phyloP scores from a whole-genome alignment of 352 stramenopile genomes.

The Stramenopiles sp. region DNA sequence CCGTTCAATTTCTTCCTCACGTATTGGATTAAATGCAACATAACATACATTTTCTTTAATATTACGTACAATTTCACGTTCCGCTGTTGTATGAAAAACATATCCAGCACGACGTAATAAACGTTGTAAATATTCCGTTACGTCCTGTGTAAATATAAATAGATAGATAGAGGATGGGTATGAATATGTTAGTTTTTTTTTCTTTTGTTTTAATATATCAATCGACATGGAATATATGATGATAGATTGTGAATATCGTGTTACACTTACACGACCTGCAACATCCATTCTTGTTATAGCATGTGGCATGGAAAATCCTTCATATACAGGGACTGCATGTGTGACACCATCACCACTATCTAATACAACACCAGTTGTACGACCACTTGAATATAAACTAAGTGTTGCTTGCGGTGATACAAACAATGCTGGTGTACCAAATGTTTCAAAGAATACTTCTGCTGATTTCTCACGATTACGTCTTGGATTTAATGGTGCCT shows the following conservation, averaged over 20 bases:
- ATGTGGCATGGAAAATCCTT: slow-evolving; percentile 35
- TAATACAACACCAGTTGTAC: slow-evolving; percentile 53
- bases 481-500: slow-evolving; percentile 77
- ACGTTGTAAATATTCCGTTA: slow-evolving; percentile 85
- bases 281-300: too few relatives aligned
- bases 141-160: slow-evolving; percentile 41
- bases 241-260: too few relatives aligned
- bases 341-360: slow-evolving; percentile 56
- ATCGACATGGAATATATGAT: too few relatives aligned
- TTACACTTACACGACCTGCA: too few relatives aligned
- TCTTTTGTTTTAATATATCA: too few relatives aligned
- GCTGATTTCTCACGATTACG: slow-evolving; percentile 71
- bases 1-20: slow-evolving; percentile 71
- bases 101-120: slow-evolving; percentile 79
- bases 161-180: background rate
- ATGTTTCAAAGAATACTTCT: slow-evolving; percentile 92
- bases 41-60: slow-evolving; percentile 96
- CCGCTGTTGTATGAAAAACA: slow-evolving; percentile 72
- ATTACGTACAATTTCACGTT: slow-evolving; percentile 78
- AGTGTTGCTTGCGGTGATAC: slow-evolving; percentile 43
- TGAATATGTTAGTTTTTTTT: too few relatives aligned
- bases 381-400: slow-evolving; percentile 53
- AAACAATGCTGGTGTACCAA: slow-evolving; percentile 73
- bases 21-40: slow-evolving; percentile 71
- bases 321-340: slow-evolving; percentile 56